Evolutionary conservation across 1,139 yeast species (phyloP).

Genomic region (Debaryomyces robertsiae): DNA sequence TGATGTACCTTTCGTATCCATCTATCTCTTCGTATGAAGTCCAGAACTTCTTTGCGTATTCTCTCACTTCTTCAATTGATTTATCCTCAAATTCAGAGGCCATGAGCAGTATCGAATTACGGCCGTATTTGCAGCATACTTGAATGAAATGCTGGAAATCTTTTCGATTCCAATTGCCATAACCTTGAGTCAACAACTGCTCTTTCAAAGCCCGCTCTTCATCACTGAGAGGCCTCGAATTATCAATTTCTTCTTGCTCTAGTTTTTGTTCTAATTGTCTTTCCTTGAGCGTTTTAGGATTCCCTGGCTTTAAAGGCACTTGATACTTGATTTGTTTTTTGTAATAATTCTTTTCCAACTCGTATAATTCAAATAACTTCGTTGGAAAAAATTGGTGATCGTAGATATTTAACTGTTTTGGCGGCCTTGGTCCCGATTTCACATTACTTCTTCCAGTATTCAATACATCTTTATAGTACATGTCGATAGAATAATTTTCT

Average conservation of each 20-base stretch:
- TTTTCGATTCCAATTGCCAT: conserved; percentile 67
- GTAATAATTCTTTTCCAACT: conserved; percentile 64
- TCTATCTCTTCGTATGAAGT: conserved; percentile 62
- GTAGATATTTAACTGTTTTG: conserved; percentile 66
- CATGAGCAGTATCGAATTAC: conserved; percentile 62
- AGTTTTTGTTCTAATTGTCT: conserved; percentile 56
- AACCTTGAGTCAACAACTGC: conserved; percentile 59
- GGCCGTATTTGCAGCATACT: conserved; percentile 65
- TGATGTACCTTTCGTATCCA: conserved; percentile 68
- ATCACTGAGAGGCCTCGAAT: conserved; percentile 66
- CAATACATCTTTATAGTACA: conserved; percentile 75
- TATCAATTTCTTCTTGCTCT: conserved; percentile 63
- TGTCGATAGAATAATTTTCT: conserved; percentile 76
- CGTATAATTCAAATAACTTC: conserved; percentile 61
- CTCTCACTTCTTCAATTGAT: conserved; percentile 65
- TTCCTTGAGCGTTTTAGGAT: conserved; percentile 42
- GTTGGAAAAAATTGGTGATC: conserved; percentile 77
- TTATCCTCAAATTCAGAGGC: conserved; percentile 68
- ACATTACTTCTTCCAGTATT: conserved; percentile 57
- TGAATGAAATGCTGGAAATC: conserved; percentile 71
- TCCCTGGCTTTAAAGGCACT: conserved; percentile 51
- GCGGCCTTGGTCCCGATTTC: conserved; percentile 59
- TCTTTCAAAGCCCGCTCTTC: conserved; percentile 64
- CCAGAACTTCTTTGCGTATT: conserved; percentile 73
- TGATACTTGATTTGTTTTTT: conserved; percentile 53